Base-by-base conservation (phyloP, 805 yeast genomes). In the Schizosaccharomyces octosporus region DNA sequence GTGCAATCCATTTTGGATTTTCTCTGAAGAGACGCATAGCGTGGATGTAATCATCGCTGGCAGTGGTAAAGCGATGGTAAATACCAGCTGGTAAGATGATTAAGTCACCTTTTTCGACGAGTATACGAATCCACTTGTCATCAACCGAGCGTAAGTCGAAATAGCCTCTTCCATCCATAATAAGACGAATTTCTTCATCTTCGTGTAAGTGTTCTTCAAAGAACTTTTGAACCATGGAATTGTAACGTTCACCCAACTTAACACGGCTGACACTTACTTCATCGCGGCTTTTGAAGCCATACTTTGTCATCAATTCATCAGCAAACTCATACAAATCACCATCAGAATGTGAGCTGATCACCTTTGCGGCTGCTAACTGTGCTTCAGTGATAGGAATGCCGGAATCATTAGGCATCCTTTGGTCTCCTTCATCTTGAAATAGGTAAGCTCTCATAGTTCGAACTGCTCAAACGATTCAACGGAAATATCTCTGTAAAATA, bases 1-100 rank as follows among this genome's bases (percentile, higher is more conserved):
- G 78, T 7, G 96, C 95, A 43, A 83, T 80, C 98, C 98, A 90
- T 70, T 88, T 90, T 32, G 97, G 97, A 73, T 89, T 95, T 66
- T 87, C 96, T 71, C 87, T 81, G 75, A 90, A 90, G 66, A 90
- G 73, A 65, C 98, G 76, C 67, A 85, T 70, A 3, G 97, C 95
- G 63, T 79, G 78, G 66, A 90, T 83, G 65, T 78, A 78, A 70
- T 81, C 80, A 60, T 73, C 68, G 55, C 75, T 72, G 9, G 87
- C 77, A 65, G 90, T 76, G 1, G 97, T 87, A 72, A 90, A 90
- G 31, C 98, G 79, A 72, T 90, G 98, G 71, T 87, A 90, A 45
- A 90, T 87, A 0, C 97, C 97, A 0, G 95, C 87, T 0, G 98
- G 98, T 67, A 84, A 73, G 57, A 74, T 72, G 39, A 75, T 65